Conservation (phyloP, 352 stramenopile genomes). For the Phytopythium montanum region DNA sequence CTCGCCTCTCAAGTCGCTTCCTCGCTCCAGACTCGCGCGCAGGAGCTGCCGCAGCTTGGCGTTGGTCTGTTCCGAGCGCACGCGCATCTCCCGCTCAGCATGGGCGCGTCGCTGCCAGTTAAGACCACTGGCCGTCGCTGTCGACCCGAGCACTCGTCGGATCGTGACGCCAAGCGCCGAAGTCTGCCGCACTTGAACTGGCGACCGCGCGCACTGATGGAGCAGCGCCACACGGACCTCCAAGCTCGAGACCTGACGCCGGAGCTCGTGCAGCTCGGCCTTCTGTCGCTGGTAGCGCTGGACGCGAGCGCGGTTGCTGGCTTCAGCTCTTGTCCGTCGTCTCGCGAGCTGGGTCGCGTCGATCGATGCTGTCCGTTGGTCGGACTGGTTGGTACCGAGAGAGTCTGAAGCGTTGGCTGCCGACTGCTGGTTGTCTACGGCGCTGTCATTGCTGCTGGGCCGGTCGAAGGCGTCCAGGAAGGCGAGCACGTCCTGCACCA, state of each 20-base stretch:
- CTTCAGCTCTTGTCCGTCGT: neutral
- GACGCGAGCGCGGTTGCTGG: neutral
- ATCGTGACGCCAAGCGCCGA: neutral
- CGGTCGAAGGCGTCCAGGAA: conserved; percentile 5
- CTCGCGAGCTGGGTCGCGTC: neutral
- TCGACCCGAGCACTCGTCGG: neutral
- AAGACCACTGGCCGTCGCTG: neutral
- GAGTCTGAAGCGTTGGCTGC: neutral
- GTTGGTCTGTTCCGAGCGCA: neutral
- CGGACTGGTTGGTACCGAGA: neutral
- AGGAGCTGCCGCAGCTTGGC: neutral
- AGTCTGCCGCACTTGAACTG: neutral
- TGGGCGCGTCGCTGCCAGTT: neutral
- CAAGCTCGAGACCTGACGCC: neutral
- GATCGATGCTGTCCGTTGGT: neutral
- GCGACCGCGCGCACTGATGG: neutral
- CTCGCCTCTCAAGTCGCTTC: neutral
- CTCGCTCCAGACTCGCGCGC: neutral
- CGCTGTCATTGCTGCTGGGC: neutral
- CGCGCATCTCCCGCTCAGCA: neutral
- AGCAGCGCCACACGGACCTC: neutral
- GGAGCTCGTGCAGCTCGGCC: neutral
- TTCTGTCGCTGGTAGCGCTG: neutral
- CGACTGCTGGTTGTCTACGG: neutral
- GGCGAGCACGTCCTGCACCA: neutral